Base-by-base conservation (phyloP, 371 early-diverging fungal genomes). In the Rhizopus microsporus region DNA sequence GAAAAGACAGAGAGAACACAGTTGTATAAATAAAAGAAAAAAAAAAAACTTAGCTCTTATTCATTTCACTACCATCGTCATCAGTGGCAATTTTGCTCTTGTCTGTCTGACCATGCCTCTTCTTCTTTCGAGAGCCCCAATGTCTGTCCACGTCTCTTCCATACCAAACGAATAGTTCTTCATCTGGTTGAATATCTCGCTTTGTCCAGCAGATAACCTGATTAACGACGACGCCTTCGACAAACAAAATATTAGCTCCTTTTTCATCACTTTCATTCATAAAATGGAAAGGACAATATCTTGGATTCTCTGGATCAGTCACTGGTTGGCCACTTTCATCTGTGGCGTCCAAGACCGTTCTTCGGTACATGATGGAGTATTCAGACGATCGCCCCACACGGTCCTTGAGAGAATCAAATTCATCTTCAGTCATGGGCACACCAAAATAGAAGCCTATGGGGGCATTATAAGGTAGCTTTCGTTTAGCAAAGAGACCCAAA, bases 371-470 rank as follows among this genome's bases (percentile, higher is more conserved):
- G 58, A 91, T 89, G 5, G 88, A 90, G 64, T 77, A 74, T 33
- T 77, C 70, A 0, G 68, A 88, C 0, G 94, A 82, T 12, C 82
- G 59, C 0, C 93, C 93, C 2, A 88, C 77, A n/a, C 78, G 76
- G 56, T 93, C 93, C 62, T 94, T 94, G 44, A 85, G 66, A 7
- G 85, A 82, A 60, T 94, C 94, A 64, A 91, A 94, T 58, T 93
- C 94, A 59, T 92, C 90, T 58, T 93, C 93, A 2, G 89, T 90
- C 91, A 92, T 93, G 5, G 95, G 95, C 4, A 94, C 93, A 5
- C 95, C 95, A 71, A 94, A 94, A 62, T 94, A 94, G 61, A 93
- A 94, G 2, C 95, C 95, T 2, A 94, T 66, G 0, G 90, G 86
- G 3, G 85, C 86, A 17, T 84, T 78, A 7, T 68, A 72, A 5